Evolutionary conservation across 2,329 filamentous ascomycete species (phyloP), one percentile per base, ranked within the genome.

Genomic region (Fusarium praegraminearum): DNA sequence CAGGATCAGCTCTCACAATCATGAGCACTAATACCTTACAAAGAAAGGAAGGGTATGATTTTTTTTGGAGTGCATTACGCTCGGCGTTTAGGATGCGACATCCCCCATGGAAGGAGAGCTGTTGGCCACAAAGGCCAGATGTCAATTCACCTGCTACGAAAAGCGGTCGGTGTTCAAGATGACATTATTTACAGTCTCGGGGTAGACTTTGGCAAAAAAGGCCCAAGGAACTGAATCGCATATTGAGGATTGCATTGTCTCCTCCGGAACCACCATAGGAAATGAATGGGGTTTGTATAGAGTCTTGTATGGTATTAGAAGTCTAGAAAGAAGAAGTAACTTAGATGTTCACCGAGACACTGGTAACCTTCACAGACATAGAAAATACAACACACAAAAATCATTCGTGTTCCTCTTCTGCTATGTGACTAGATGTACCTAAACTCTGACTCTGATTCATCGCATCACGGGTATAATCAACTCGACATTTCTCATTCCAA

Each of bases 261-360:
- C 40, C 33, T 26, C 38, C 24, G 22, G 22, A 33, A 46, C n/a
- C 28, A 30, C 46, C 30, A 32, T 30, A 46, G 55, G 45, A 53
- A 43, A 53, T 47, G 35, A 43, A 53, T 47, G 35, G 26, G 33
- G 22, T 18, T 5, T 53, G 59, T 47, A 53, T 53, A 41, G 47
- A 53, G 13, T 15, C n/a, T 41, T 60, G 46, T 47, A 15, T 13
- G 18, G 13, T 45, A 35, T n/a, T 5, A 36, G 22, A 60, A 32
- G 24, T 54, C 35, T 41, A 35, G 60, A 52, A 60, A 40, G 36
- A 36, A 36, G 35, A 40, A 54, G 24, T 30, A 22, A 13, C 24
- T 41, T 61, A 35, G n/a, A 47, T 61, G 33, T 35, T 24, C 56
- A 61, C 13, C 16, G 20, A 30, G 32, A 56, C 20, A 28, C 53